Base-by-base conservation (phyloP, 345 rosid genomes). In the Linum usitatissimum region DNA sequence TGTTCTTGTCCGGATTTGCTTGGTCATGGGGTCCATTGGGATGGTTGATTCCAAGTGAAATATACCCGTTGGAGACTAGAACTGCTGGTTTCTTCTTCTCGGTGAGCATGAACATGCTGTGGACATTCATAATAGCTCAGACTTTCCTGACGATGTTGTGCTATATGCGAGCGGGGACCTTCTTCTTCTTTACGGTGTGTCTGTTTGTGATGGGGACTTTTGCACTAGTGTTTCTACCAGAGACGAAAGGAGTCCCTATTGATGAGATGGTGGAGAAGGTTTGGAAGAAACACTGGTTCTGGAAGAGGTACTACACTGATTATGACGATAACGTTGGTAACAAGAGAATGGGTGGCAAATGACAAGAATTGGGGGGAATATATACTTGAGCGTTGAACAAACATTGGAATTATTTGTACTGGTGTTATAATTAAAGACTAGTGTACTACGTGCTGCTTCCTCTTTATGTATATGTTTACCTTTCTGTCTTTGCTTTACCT, bases 11-110 rank as follows among this genome's bases (percentile, higher is more conserved):
- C 55, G 87, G 80, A 20, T 86, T 82, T 64, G 93, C 89, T 1
- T 86, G 93, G 93, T 86, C 93, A 17, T 86, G 93, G 89, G 93
- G 89, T 1, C 93, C 93, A 12, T 45, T 86, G 1, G 79, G 83
- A 48, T 86, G 93, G 93, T 55, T 86, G 15, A 80, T 86, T 60
- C 78, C 93, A 0, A 86, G 89, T 30, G 93, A 84, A 63, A 82
- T 71, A 42, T 86, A 78, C 69, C 85, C 87, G 0, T 30, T 86
- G 3, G 86, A 86, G 68, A 76, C 79, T 15, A 75, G 93, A 12
- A 79, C 71, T 4, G 70, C 83, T 7, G 93, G 87, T 6, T 81
- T 68, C 63, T 77, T 78, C 68, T 66, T 78, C 3, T 82, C 83
- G 0, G 93, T 86, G 0, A 78, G 83, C 56, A 66, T 69, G 61